These are phyloP conservation scores for Boletus eberwhitei DNA, from an alignment of 768 basidiomycete species.

Conservation along the genomic window DNA sequence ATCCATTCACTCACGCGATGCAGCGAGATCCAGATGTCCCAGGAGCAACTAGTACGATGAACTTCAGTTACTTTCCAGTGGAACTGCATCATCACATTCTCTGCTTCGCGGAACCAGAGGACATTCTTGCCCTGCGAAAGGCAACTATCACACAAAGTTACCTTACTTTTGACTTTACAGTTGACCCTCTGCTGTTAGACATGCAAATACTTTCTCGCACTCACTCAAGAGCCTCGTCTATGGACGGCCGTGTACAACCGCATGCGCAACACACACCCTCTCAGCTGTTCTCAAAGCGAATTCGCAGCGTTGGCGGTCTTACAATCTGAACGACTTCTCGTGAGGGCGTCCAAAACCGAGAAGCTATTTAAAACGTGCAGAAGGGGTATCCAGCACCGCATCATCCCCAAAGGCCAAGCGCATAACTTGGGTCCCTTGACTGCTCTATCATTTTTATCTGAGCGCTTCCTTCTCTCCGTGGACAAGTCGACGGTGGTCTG, in stretches of 20 bases:
- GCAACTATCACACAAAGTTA: background rate
- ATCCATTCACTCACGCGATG: background rate
- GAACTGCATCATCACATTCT: conserved; percentile 8
- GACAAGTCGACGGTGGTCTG: conserved; percentile 3
- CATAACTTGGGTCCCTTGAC: background rate
- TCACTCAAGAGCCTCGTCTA: background rate
- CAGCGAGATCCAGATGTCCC: background rate
- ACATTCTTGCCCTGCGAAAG: conserved; percentile 8
- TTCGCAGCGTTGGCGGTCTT: background rate
- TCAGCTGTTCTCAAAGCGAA: conserved; percentile 5
- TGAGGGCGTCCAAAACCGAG: conserved; percentile 2
- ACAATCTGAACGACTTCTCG: conserved; percentile 6
- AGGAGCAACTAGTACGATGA: no score
- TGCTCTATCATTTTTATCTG: conserved; percentile 6
- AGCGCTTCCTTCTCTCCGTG: conserved; percentile 11
- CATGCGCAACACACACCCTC: conserved; percentile 1
- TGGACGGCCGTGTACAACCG: conserved; percentile 1
- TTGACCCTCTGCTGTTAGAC: conserved; percentile 6
- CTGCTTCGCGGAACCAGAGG: background rate
- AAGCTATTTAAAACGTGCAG: background rate
- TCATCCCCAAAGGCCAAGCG: background rate
- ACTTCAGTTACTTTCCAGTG: background rate
- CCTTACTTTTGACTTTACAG: background rate
- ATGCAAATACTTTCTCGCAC: conserved; percentile 3
- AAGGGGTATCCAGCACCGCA: background rate